Base-by-base conservation (phyloP, 2,329 filamentous ascomycete genomes). In the Colletotrichum scovillei region DNA sequence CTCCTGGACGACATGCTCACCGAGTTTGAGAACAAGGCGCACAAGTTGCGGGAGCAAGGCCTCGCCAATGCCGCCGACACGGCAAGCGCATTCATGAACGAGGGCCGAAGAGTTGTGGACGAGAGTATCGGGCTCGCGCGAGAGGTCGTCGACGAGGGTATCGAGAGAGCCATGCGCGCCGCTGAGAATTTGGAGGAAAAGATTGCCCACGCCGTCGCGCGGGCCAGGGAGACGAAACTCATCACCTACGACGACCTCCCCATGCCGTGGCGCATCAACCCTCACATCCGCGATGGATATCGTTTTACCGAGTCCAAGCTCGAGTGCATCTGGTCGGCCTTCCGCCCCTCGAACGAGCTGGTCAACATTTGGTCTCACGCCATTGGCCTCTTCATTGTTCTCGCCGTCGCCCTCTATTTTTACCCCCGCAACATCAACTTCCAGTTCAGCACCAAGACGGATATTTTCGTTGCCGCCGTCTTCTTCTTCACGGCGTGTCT, bases 351-450 rank as follows among this genome's bases (percentile, higher is more conserved):
- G 76, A 99, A 99, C 83, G 97, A 99, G 84, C 90, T 93, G 53
- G 92, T 98, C 86, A 99, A 99, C 84, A 99, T 99, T 80, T 99
- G 97, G 97, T 96, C 95, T 2, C 97, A 99, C 81, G 91, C 93
- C 14, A 89, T 99, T 35, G 97, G 97, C 22, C 88, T 98, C n/a
- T 80, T 98, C 38, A 87, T 98, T 75, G 94, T 99, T 59, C 88
- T 98, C 49, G 88, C 95, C 14, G 89, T 98, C 56, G 97, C 97
- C 69, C 96, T 99, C 77, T 98, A 98, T 86, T 97, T 98, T 82
- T 99, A 99, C 82, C 97, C 97, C 0, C 91, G 92, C 63, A 95
- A 94, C 76, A 88, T 91, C 79, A 96, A 97, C 81, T 99, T 98
- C 85, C 91, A 90, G 59, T 87, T 94, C 74, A 97, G 94, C 82